phyloP scores from a whole-genome alignment of 306 rosid genomes.

The Prunus mume region DNA sequence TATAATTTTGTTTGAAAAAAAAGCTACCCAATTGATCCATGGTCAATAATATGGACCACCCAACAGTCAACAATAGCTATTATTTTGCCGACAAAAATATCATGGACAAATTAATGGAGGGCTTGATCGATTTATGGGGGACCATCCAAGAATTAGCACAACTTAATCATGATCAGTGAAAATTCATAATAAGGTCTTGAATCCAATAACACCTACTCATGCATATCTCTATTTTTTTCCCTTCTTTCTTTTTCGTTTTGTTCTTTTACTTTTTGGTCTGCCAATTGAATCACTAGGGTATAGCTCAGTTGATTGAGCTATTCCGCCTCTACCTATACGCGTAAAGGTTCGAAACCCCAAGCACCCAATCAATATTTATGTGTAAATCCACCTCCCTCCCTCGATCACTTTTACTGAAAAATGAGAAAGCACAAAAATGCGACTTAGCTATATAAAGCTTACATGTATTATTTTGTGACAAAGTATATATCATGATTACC shows the following conservation, averaged over 20 bases:
- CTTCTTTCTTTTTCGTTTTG: no score
- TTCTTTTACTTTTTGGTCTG: constrained; percentile 37
- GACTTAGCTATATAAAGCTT: not conserved
- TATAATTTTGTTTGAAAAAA: constrained; percentile 12
- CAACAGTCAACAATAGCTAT: constrained; percentile 30
- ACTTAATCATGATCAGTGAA: constrained; percentile 45
- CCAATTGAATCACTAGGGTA: not conserved
- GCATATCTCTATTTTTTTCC: constrained; percentile 6
- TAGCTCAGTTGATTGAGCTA: no score
- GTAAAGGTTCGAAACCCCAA: no score
- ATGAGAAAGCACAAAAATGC: not conserved
- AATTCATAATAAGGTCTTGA: constrained; percentile 40
- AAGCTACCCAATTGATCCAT: constrained; percentile 25
- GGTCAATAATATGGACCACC: constrained; percentile 28
- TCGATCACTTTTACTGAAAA: no score
- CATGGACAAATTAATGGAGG: constrained; percentile 24
- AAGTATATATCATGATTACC: constrained; percentile 32
- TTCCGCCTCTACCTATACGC: no score
- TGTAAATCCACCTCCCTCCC: no score
- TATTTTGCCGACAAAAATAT: constrained; percentile 41
- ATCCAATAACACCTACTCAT: constrained; percentile 34
- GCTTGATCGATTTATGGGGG: constrained; percentile 22
- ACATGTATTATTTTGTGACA: not conserved
- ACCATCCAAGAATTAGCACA: constrained; percentile 24
- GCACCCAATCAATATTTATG: no score